phyloP scores from a whole-genome alignment of 1,284 basidiomycete species.

The Cryptococcus sp. region DNA sequence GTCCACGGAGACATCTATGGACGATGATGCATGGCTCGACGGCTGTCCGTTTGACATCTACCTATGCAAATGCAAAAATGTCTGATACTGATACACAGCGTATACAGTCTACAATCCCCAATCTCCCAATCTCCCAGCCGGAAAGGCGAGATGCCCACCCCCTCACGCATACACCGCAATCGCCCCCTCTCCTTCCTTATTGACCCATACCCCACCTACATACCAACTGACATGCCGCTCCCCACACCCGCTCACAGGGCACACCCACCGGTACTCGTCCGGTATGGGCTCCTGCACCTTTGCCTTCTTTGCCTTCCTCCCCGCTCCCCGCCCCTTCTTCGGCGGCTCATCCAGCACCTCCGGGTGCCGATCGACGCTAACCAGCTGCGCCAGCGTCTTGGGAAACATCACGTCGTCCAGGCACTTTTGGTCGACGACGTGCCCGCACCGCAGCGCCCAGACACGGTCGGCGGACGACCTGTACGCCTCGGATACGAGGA shows the following conservation, averaged over 20 bases:
- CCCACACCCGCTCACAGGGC: constrained; percentile 36
- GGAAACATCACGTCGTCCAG: constrained; percentile 26
- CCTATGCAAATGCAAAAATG: too few relatives aligned
- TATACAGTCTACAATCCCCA: neutral
- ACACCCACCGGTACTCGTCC: constrained; percentile 31
- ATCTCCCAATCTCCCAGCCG: neutral
- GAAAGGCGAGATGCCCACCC: constrained; percentile 1
- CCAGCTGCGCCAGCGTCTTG: constrained; percentile 8
- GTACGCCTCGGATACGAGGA: constrained; percentile 37
- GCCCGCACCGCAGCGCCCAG: constrained; percentile 47
- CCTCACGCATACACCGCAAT: constrained; percentile 31
- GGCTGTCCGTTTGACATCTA: too few relatives aligned
- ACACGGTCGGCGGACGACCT: constrained; percentile 35
- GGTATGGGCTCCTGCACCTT: constrained; percentile 12
- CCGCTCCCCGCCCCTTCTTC: constrained; percentile 3
- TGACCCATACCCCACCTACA: constrained; percentile 29
- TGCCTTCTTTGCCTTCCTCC: constrained; percentile 8
- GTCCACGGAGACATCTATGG: neutral
- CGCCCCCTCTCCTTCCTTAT: constrained; percentile 33
- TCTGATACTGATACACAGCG: neutral
- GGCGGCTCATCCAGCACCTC: constrained; percentile 6
- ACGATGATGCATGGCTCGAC: too few relatives aligned
- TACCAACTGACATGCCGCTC: constrained; percentile 26
- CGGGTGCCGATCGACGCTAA: constrained; percentile 11
- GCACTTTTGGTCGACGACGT: constrained; percentile 48